Evolutionary conservation across 2,329 filamentous ascomycete species (phyloP).

Genomic region (Aquanectria penicillioides): DNA sequence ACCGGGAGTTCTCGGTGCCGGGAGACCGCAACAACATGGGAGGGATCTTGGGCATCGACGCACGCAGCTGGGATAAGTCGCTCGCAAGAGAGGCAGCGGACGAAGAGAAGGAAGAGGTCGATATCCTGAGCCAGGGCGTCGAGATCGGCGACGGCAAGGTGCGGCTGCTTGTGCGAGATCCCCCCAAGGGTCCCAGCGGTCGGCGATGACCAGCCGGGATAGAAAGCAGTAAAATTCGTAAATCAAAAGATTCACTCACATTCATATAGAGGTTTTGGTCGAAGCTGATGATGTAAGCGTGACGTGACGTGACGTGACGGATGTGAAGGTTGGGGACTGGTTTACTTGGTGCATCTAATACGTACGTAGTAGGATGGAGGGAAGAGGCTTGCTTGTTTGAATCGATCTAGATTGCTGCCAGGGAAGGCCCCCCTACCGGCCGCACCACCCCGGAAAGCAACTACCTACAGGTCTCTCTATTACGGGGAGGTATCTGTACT

Average conservation of each 20-base stretch:
- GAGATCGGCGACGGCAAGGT: constrained; percentile 76
- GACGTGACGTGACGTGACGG: neutral
- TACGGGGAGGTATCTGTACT: no score
- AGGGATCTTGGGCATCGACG: constrained; percentile 77
- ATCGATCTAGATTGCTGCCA: no score
- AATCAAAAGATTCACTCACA: constrained; percentile 15
- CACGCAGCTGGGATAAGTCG: constrained; percentile 73
- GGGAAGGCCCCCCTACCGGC: no score
- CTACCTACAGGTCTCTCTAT: no score
- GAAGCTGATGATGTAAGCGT: neutral
- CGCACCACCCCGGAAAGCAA: no score
- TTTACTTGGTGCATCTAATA: no score
- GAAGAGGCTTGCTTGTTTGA: no score
- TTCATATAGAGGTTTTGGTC: neutral
- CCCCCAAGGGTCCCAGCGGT: constrained; percentile 65
- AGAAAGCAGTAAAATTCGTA: constrained; percentile 45
- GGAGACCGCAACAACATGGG: constrained; percentile 88
- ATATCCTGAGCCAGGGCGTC: constrained; percentile 72
- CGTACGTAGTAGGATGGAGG: no score
- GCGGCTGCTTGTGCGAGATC: constrained; percentile 69
- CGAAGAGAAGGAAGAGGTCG: constrained; percentile 57
- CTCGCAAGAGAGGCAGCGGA: constrained; percentile 61
- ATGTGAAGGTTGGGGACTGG: no score
- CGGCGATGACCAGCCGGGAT: constrained; percentile 50
- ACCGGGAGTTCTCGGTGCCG: constrained; percentile 94